Base-by-base conservation (phyloP, 1,139 yeast species). In the Kurtzmaniella quercitrusa region DNA sequence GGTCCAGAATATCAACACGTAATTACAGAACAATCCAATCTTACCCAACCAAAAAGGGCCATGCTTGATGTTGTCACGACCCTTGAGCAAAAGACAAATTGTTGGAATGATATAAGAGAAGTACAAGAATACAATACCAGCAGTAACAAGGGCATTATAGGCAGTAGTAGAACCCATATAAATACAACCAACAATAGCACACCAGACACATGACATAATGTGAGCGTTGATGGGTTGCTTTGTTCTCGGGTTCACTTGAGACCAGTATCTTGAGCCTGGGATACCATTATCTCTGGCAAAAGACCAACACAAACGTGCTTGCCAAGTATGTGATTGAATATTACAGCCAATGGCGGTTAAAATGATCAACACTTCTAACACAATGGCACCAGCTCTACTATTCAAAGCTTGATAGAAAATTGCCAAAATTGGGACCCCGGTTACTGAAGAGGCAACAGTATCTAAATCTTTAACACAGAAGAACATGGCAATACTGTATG, bases 291-390 rank as follows among this genome's bases (percentile, higher is more conserved):
- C 93, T 66, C 93, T 81, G 23, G 90, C 77, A 62, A 85, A 86
- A 6, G 91, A 82, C 93, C 94, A 85, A 56, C 88, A 79, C 53
- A 84, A 67, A 63, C 90, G 75, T 39, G 89, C 70, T 55, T 69
- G 75, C 75, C 75, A 70, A 9, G 75, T 69, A 49, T 69, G 74
- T 25, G 72, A 66, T 7, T 73, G 62, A 50, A 70, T 63, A 40
- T 69, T 70, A 55, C 75, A 70, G 11, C 72, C 72, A 46, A 64
- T 57, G 19, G 73, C 73, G 34, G 74, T 68, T 29, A 68, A 56
- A 38, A 68, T 56, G 37, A 70, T 59, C 50, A 70, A 58, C 16
- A 59, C 51, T 27, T 68, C 68, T 43, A 70, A 57, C 31, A 66
- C 60, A 29, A 65, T 55, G 3, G 75, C 75, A 18, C 75, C 75